Evolutionary conservation across 2,329 filamentous ascomycete species (phyloP), one percentile per base, ranked within the genome.

Genomic region (Penicillium fuscoglaucum): DNA sequence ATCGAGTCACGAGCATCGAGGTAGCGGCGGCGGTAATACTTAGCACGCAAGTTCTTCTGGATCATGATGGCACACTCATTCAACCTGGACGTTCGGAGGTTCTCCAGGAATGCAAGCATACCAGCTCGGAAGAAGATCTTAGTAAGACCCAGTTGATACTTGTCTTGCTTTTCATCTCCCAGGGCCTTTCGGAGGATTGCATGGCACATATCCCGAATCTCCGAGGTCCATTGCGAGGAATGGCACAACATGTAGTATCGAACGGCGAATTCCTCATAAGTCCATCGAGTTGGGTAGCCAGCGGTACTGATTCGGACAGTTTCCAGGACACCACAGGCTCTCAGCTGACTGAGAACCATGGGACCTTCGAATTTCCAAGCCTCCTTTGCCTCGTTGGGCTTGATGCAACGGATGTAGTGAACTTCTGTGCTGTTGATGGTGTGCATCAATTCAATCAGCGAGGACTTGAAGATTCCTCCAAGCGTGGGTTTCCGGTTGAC

Each of bases 111-210:
- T 7, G 95, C 95, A 68, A 99, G 87, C 95, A 99, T 99, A 76
- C 95, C 95, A 56, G 95, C 95, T 60, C 95, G 90, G 87, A 99
- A 99, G 81, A 99, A 99, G 73, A 99, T 97, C 81, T 99, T 99
- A 52, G 93, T 98, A 65, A 98, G 82, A 79, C 95, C 95, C 64
- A 99, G 85, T 78, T 99, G 95, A 73, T 98, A 99, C 78, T 96
- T 99, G 80, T 98, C 95, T 54, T 88, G 78, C 48, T 88, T 89
- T 67, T 89, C 85, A 61, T 90, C 87, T 57, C 91, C 93, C 31
- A 99, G 83, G 1, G 93, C 95, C 77, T 93, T 95, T 59, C 86
- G 88, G 63, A 99, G 78, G 69, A 99, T 99, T 21, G 89, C 89
- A 74, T 96, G 91, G 46, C 93, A 95, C 90, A 99, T 96, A 58